These are phyloP conservation scores for Phaffia tasmanica DNA, from an alignment of 768 basidiomycete species.

Conservation along the genomic window DNA sequence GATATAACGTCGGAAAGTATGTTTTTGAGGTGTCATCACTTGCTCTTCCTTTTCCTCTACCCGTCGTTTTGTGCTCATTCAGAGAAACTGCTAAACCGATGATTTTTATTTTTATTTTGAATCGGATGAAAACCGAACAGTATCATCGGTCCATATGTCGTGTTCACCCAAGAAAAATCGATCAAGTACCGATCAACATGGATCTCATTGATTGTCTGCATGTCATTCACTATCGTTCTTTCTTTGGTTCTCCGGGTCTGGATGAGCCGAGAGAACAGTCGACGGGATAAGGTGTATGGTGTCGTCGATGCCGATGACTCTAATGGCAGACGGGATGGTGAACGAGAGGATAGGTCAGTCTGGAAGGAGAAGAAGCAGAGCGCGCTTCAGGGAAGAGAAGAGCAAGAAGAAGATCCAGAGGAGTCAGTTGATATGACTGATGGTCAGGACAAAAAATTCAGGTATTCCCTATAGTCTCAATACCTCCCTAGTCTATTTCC, in stretches of 20 bases:
- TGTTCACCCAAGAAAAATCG: constrained; percentile 27
- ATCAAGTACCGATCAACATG: constrained; percentile 39
- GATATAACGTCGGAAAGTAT: constrained; percentile 35
- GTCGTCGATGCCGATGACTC: too few relatives aligned
- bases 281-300: constrained; percentile 23
- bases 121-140: too few relatives aligned
- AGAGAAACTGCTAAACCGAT: constrained; percentile 15
- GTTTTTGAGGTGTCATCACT: too few relatives aligned
- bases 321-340: too few relatives aligned
- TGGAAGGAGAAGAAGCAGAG: neutral
- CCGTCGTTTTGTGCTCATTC: constrained; percentile 1
- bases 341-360: too few relatives aligned
- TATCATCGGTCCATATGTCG: constrained; percentile 28
- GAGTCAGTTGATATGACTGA: neutral
- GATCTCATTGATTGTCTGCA: constrained; percentile 37
- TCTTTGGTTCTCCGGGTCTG: constrained; percentile 30
- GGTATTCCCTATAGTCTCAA: neutral
- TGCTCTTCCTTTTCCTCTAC: neutral
- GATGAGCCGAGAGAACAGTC: constrained; percentile 31
- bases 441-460: neutral
- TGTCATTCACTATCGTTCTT: constrained; percentile 31
- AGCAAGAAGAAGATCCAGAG: neutral
- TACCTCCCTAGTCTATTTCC: too few relatives aligned
- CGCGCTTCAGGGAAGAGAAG: neutral
- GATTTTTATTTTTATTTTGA: constrained; percentile 25